Evolutionary conservation across 148 eudicot species (phyloP), one percentile per base, ranked within the genome.

Genomic region (Salicornia ramosissima): DNA sequence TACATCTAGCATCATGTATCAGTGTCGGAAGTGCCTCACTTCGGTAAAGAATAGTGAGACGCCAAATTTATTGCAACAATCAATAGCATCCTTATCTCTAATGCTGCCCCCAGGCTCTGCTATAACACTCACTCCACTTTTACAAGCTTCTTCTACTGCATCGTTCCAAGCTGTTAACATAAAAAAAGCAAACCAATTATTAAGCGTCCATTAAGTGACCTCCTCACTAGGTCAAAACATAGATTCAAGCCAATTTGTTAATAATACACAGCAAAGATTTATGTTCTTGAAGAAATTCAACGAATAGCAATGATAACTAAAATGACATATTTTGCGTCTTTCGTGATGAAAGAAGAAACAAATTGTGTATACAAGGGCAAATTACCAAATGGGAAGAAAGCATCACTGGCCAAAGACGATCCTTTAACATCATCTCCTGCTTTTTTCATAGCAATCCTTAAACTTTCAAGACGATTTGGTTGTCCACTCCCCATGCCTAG

Each of bases 401-500:
- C 99, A 78, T 94, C 99, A 63, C 99, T 94, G 19, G 97, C 99
- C 80, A 94, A 86, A 75, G 97, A 90, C 60, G 97, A 96, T 74
- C 97, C 99, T 74, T 88, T 84, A 72, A 87, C 87, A 65, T 94
- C 87, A 53, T 87, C 86, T 74, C 97, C 97, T 14, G 97, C 99
- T 86, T 94, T 94, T 80, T 78, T 88, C 77, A 80, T 67, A 67
- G 99, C 99, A 65, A 94, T 84, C 76, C 99, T 90, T 81, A 94
- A 77, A 79, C 97, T 94, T 81, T 94, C 99, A 60, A 79, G 60
- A 65, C 99, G 97, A 78, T 91, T 94, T 5, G 97, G 99, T 60
- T 94, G 99, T 39, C 99, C 99, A 54, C 99, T 94, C 55, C 99
- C 99, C 99, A 94, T 94, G 26, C 99, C 96, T 36, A 94, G 77